phyloP scores from a whole-genome alignment of 2,329 filamentous ascomycete genomes.

The Whalleya microplaca region DNA sequence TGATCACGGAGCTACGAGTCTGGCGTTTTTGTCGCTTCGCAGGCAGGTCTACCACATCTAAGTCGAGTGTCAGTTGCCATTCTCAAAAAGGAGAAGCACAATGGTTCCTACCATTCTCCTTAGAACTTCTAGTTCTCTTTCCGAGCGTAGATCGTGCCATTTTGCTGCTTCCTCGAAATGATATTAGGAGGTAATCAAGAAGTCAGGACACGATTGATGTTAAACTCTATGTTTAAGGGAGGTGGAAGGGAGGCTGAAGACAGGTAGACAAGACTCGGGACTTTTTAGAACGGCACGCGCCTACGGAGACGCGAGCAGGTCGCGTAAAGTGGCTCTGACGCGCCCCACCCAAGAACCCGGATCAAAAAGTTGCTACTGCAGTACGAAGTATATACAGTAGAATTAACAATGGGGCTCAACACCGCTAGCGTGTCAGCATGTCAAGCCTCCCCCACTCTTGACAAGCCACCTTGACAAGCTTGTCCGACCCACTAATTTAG shows the following conservation, averaged over 20 bases:
- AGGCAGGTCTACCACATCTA: slow-evolving; percentile 40
- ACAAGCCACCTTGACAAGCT: too few relatives aligned
- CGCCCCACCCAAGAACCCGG: slow-evolving; percentile 1
- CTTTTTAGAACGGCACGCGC: slow-evolving; percentile 21
- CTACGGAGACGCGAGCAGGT: slow-evolving; percentile 27
- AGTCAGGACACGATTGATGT: not conserved
- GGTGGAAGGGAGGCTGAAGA: not conserved
- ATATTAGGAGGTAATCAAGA: slow-evolving; percentile 4
- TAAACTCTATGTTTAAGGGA: not conserved
- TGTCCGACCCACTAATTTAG: too few relatives aligned
- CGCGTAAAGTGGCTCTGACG: slow-evolving; percentile 34
- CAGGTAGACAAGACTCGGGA: slow-evolving; percentile 2
- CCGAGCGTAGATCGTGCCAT: slow-evolving; percentile 45
- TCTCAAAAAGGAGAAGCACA: slow-evolving; percentile 10
- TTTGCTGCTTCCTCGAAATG: slow-evolving; percentile 5
- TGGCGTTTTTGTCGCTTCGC: slow-evolving; percentile 52
- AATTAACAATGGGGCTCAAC: not conserved
- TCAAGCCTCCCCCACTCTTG: not conserved
- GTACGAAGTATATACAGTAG: not conserved
- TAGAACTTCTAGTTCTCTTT: slow-evolving; percentile 49
- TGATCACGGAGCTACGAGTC: slow-evolving; percentile 49
- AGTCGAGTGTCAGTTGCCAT: slow-evolving; percentile 23
- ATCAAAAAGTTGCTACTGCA: not conserved
- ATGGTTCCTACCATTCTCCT: slow-evolving; percentile 41
- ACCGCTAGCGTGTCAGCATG: too few relatives aligned